Percentiles rank a stretch among this genome's conserved stretches.
phyloP scores from a whole-genome alignment of 2,329 filamentous ascomycete genomes.

The Curvularia sp. region DNA sequence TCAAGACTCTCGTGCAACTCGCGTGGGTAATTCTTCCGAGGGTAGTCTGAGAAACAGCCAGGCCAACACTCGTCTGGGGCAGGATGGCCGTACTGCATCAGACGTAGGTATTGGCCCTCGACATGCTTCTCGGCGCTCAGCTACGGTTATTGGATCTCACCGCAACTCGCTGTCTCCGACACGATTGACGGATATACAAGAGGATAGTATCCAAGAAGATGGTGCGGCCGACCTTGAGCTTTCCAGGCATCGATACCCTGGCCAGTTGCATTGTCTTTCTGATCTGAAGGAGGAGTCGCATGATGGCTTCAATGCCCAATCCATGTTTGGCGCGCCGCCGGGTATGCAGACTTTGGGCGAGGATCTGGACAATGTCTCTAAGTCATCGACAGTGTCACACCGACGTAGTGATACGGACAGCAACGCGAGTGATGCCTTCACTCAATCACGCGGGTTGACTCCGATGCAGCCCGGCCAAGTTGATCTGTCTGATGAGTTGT shows the following conservation, averaged over 20 bases:
- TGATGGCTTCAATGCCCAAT: constrained; percentile 47
- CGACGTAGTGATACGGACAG: constrained; percentile 30
- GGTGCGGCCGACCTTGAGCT: constrained; percentile 45
- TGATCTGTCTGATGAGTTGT: constrained; percentile 55
- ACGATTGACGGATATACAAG: constrained; percentile 24
- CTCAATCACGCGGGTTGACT: constrained; percentile 51
- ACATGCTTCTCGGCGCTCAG: constrained; percentile 9
- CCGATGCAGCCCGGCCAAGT: constrained; percentile 58
- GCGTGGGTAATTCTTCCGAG: constrained; percentile 19
- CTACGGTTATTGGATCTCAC: constrained; percentile 18
- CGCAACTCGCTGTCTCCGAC: constrained; percentile 3
- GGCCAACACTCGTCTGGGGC: constrained; percentile 46
- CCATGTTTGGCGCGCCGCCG: constrained; percentile 27
- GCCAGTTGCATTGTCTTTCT: constrained; percentile 46
- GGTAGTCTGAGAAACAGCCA: constrained; percentile 39
- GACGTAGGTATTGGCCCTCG: neutral
- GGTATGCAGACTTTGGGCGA: constrained; percentile 33
- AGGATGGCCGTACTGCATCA: constrained; percentile 19
- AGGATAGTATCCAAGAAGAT: constrained; percentile 42
- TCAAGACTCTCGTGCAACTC: constrained; percentile 24
- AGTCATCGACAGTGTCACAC: constrained; percentile 34
- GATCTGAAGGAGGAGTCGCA: constrained; percentile 58
- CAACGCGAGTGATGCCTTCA: constrained; percentile 30
- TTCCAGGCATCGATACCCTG: constrained; percentile 43
- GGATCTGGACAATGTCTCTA: constrained; percentile 27